phyloP scores from a whole-genome alignment of 78 protist species.

The Creolimax fragrantissima region DNA sequence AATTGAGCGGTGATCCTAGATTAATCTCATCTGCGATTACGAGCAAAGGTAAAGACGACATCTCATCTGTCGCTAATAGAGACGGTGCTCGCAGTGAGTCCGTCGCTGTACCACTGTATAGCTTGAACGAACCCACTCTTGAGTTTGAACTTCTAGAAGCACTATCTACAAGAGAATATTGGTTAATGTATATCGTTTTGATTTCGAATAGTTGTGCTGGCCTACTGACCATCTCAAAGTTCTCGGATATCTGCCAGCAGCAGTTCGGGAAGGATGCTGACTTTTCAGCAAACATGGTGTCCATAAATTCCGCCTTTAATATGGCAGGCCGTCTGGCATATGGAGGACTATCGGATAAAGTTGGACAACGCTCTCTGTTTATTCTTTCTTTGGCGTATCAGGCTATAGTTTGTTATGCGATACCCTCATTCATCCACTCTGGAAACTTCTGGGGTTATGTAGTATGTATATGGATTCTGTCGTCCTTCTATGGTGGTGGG shows the following conservation, averaged over 20 bases:
- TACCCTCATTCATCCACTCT: background rate
- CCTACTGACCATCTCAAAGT: slow-evolving; percentile 27
- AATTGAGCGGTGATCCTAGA: background rate
- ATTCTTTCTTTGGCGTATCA: background rate
- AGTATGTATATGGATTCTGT: background rate
- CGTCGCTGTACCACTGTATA: background rate
- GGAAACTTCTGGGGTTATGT: slow-evolving; percentile 8
- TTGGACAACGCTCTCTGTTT: slow-evolving; percentile 27
- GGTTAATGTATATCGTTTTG: slow-evolving; percentile 33
- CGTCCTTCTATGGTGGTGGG: slow-evolving; percentile 36
- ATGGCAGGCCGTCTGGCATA: slow-evolving; percentile 38
- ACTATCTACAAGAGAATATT: slow-evolving; percentile 19
- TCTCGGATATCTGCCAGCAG: slow-evolving; percentile 42
- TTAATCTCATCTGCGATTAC: background rate
- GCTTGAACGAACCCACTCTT: background rate
- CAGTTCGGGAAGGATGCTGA: slow-evolving; percentile 31
- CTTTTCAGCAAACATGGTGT: slow-evolving; percentile 27
- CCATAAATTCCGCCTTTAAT: slow-evolving; percentile 46
- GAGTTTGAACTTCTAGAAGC: slow-evolving; percentile 11
- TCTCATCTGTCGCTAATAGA: background rate
- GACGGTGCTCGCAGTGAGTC: background rate
- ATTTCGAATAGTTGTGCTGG: slow-evolving; percentile 33
- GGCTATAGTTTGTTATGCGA: background rate
- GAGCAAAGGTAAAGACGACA: background rate
- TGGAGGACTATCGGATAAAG: slow-evolving; percentile 25